Evolutionary conservation across 2,329 filamentous ascomycete species (phyloP).

Genomic region (Talaromyces sp.): DNA sequence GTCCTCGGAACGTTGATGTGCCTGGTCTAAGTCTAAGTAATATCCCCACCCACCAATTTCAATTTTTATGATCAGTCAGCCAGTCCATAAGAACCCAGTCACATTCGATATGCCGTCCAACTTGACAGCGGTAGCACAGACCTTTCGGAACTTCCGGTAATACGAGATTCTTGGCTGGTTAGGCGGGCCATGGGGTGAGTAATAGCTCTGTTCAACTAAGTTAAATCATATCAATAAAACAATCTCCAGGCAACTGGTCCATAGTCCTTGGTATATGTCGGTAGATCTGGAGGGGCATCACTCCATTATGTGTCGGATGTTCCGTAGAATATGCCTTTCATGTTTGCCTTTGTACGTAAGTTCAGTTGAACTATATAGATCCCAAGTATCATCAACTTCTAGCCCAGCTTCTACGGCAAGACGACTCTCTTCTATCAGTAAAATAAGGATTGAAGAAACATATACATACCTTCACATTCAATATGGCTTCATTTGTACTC

Average conservation of each 20-base stretch:
- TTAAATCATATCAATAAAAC: neutral
- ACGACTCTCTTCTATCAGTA: neutral
- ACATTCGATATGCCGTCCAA: neutral
- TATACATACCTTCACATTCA: neutral
- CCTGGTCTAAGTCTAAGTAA: too few relatives aligned
- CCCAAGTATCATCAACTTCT: too few relatives aligned
- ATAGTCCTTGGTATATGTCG: neutral
- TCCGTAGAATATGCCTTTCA: neutral
- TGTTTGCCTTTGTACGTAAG: neutral
- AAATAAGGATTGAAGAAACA: neutral
- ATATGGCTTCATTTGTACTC: slow-evolving; percentile 1
- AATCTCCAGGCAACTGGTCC: neutral
- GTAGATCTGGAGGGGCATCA: neutral
- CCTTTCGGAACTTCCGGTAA: neutral
- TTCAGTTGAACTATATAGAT: neutral
- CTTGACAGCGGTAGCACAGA: neutral
- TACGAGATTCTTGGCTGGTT: neutral
- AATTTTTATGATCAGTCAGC: neutral
- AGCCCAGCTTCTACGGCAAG: neutral
- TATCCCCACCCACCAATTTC: too few relatives aligned
- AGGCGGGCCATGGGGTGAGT: neutral
- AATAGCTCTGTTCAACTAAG: neutral
- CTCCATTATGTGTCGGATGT: neutral
- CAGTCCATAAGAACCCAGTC: neutral
- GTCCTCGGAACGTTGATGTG: too few relatives aligned